Conservation (phyloP, 371 early-diverging fungal genomes). For the Phascolomyces articulosus region DNA sequence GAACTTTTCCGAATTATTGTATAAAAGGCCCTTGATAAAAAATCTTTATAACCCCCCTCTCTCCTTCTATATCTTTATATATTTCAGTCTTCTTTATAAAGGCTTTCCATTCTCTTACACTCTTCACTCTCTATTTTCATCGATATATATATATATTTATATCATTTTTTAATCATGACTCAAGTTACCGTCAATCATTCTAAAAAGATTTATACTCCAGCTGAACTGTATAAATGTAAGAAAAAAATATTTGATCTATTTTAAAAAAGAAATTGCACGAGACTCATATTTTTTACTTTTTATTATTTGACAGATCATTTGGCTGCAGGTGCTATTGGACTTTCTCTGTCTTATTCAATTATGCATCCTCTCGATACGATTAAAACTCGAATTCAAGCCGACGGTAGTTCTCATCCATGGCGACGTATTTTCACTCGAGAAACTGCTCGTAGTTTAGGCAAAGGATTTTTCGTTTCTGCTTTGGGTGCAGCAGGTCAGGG, state of each 20-base stretch:
- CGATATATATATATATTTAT: too few relatives aligned
- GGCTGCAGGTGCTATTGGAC: slow-evolving; percentile 66
- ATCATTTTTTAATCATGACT: too few relatives aligned
- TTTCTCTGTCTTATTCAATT: slow-evolving; percentile 68
- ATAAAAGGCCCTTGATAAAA: too few relatives aligned
- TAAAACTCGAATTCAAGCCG: slow-evolving; percentile 71
- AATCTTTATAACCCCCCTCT: too few relatives aligned
- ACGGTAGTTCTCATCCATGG: slow-evolving; percentile 32
- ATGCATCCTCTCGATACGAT: slow-evolving; percentile 80
- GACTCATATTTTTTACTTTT: neutral
- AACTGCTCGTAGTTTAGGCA: slow-evolving; percentile 57
- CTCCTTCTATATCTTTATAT: too few relatives aligned
- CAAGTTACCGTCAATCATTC: neutral
- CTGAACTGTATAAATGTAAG: slow-evolving; percentile 17
- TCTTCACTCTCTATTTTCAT: too few relatives aligned
- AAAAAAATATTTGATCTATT: neutral
- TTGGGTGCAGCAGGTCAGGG: slow-evolving; percentile 80
- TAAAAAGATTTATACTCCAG: slow-evolving; percentile 3
- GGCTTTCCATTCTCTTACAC: too few relatives aligned
- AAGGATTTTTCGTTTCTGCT: slow-evolving; percentile 72
- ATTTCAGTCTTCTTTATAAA: too few relatives aligned
- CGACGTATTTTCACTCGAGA: slow-evolving; percentile 55
- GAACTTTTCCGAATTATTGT: too few relatives aligned
- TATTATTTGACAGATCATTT: slow-evolving; percentile 56
- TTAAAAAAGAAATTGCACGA: neutral